Base-by-base conservation (phyloP, 495 filamentous ascomycete genomes). In the Aspergillus hancockii region DNA sequence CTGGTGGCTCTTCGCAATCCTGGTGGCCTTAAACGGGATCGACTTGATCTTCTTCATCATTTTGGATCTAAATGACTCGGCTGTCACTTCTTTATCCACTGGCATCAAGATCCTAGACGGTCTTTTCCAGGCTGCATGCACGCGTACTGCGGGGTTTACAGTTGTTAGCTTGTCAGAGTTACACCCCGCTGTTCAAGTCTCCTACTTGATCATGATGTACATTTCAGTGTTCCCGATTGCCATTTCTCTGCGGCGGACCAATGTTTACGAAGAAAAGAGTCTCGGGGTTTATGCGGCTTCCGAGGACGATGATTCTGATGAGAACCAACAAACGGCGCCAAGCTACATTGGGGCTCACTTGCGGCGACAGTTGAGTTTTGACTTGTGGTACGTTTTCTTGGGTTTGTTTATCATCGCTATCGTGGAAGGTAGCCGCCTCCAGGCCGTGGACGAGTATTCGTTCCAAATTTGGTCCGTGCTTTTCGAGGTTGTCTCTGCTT, bases 161-260 rank as follows among this genome's bases (percentile, higher is more conserved):
- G 88, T 89, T 49, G 82, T 96, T 63, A 89, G 88, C 59, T 74
- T 98, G 23, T 77, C 90, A 7, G 71, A 78, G 0, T 79, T 98
- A 14, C 93, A 97, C 65, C 93, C 93, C 0, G 93, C 88, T 2
- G 91, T 97, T 13, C 93, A 98, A 67, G 90, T 94, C 4, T 96
- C 92, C 18, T 97, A 96, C 76, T 73, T 97, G 73, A 86, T 98
- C 73, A 98, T 98, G 93, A 98, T 98, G 93, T 98, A 98, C 71
- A 98, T 98, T 61, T 96, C 93, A 49, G 90, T 96, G 41, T 91
- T 96, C 65, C 93, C 93, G 25, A 93, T 97, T 64, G 93, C 93
- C 61, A 97, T 98, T 57, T 93, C 89, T 28, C 85, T 97, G 65
- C 89, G 93, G 57, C 83, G 90, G 52, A 97, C 93, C 36, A 98